Evolutionary conservation across 2,329 filamentous ascomycete genomes (phyloP), one percentile per base, ranked within the genome.

Genomic region (Aspergillus proliferans): DNA sequence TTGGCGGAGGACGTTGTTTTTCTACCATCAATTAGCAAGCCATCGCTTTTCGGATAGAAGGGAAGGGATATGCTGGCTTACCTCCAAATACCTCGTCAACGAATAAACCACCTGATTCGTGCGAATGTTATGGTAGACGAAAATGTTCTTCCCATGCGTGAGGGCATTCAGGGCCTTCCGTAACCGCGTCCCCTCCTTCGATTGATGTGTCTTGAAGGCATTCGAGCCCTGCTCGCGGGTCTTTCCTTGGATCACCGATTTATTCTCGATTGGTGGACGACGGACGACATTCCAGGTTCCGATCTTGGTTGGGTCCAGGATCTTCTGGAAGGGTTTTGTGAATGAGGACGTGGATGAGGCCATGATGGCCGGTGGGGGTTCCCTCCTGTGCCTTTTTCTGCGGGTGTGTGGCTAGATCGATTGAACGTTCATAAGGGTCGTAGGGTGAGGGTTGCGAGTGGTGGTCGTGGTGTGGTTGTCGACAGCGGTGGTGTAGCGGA

Each of bases 61-160:
- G 28, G 18, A 19, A 26, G 22, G 5, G 15, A 12, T 18, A 24
- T 41, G 21, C 9, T n/a, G 6, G 49, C 72, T 56, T 69, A 83
- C 81, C 55, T 82, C 72, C 42, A 84, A 63, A 46, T 74, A 71
- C 46, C 77, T 75, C 38, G 74, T 75, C 54, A 85, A 67, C 19
- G 82, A 84, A 66, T 85, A 85, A 47, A 85, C 70, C 55, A 84
- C 77, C 66, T 85, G 82, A 51, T 83, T 82, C 33, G 82, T 84
- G 53, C 76, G 74, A 57, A 81, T 70, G 63, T 85, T 76, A 59
- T 75, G 75, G 68, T 83, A 85, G 60, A 78, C 76, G 65, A 81
- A 85, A 60, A 85, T 82, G 65, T 82, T 75, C 58, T 77, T 73
- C 51, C 81, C 81, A 56, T 80, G 76, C 4, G 65, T 66, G 47